phyloP scores from a whole-genome alignment of 768 basidiomycete species.

The Podaxis sp. region DNA sequence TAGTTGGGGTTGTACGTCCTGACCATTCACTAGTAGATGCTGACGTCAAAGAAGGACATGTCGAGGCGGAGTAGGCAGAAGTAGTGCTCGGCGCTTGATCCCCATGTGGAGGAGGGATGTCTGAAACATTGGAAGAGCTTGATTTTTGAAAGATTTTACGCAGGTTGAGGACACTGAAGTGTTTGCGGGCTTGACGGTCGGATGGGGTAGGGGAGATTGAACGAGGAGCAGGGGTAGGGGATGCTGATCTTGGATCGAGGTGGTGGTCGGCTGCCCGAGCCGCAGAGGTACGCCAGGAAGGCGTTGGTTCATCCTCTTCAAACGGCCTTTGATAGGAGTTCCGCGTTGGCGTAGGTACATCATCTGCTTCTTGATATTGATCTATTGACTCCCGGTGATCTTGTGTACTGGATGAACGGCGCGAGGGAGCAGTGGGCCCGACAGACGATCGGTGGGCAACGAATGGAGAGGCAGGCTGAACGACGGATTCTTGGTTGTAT shows the following conservation, averaged over 20 bases:
- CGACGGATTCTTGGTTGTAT: not conserved
- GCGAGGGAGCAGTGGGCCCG: not conserved
- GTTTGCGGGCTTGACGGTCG: conserved; percentile 27
- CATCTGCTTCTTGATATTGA: not conserved
- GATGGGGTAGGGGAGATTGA: conserved; percentile 32
- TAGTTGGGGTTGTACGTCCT: conserved; percentile 22
- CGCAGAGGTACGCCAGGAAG: not conserved
- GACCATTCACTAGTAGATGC: conserved; percentile 23
- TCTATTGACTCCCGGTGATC: not conserved
- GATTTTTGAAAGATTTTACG: conserved; percentile 33
- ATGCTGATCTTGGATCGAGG: conserved; percentile 3
- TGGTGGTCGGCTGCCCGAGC: not conserved
- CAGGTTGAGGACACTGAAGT: conserved; percentile 39
- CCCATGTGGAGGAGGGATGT: conserved; percentile 2
- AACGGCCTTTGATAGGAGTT: not conserved
- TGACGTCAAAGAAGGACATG: conserved; percentile 20
- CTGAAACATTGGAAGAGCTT: conserved; percentile 1
- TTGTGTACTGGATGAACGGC: conserved; percentile 3
- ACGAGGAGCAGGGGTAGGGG: conserved; percentile 25
- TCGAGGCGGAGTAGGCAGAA: conserved; percentile 16
- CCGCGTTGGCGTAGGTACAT: not conserved
- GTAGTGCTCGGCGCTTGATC: conserved; percentile 13
- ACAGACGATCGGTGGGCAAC: not conserved
- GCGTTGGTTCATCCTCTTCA: conserved; percentile 3
- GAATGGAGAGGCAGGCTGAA: not conserved